Percentiles rank a stretch among this genome's conserved stretches.
Evolutionary conservation across 106 monocot species (phyloP).

Genomic region (Dendrobium nobile): DNA sequence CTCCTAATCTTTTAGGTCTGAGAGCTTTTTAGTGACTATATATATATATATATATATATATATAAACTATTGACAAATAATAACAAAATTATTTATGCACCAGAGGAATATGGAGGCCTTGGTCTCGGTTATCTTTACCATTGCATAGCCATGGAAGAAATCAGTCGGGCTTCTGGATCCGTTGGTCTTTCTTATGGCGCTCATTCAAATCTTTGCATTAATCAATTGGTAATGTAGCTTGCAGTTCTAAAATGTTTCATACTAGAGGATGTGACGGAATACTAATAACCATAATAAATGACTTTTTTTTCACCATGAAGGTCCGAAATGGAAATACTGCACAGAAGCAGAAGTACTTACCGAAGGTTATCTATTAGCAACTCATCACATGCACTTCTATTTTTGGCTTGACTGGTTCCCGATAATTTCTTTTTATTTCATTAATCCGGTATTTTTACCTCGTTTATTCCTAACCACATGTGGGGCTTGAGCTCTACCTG

Average conservation of each 20-base stretch:
- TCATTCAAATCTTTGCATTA: constrained; percentile 97
- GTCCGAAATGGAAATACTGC: constrained; percentile 66
- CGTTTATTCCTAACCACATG: background rate
- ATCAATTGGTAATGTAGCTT: constrained; percentile 70
- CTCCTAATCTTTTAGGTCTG: background rate
- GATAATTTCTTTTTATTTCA: background rate
- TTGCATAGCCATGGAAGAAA: constrained; percentile 97
- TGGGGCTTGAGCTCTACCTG: background rate
- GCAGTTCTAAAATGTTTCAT: background rate
- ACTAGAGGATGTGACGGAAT: background rate
- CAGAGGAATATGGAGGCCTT: constrained; percentile 96
- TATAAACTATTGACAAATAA: background rate
- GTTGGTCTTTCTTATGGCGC: constrained; percentile 98
- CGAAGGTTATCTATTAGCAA: constrained; percentile 49
- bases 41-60: background rate
- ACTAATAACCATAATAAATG: background rate
- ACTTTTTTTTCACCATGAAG: constrained; percentile 25
- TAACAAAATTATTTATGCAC: background rate
- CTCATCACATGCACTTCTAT: background rate
- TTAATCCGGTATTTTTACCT: background rate
- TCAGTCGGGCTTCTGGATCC: constrained; percentile 90
- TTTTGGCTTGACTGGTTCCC: background rate
- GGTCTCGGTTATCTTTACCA: constrained; percentile 96
- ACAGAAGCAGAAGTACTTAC: constrained; percentile 85
- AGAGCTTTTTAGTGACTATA: background rate